phyloP scores from a whole-genome alignment of 371 early-diverging fungal species.

The Fennellomyces sp. region DNA sequence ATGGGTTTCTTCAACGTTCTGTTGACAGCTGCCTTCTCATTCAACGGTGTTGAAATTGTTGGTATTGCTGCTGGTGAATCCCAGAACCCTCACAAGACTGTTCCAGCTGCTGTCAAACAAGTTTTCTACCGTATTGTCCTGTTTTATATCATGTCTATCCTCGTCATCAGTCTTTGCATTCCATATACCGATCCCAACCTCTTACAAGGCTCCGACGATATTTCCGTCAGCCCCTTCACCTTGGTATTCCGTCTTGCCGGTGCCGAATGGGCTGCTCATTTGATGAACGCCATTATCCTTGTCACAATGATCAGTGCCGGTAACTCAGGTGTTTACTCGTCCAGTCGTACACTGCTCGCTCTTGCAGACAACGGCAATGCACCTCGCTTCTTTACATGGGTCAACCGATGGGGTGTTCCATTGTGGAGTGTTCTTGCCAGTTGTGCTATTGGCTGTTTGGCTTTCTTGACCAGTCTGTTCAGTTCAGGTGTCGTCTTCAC shows the following conservation, averaged over 20 bases:
- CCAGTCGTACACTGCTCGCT: slow-evolving; percentile 72
- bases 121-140: slow-evolving; percentile 78
- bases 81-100: slow-evolving; percentile 70
- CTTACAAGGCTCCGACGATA: slow-evolving; percentile 40
- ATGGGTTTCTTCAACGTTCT: slow-evolving; percentile 71
- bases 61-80: slow-evolving; percentile 81
- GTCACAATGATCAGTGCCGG: slow-evolving; percentile 78
- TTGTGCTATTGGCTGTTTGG: slow-evolving; percentile 63
- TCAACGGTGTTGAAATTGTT: slow-evolving; percentile 82
- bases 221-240: slow-evolving; percentile 75
- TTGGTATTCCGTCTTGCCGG: slow-evolving; percentile 74
- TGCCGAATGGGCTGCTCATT: slow-evolving; percentile 63
- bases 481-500: slow-evolving; percentile 72
- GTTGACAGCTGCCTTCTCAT: slow-evolving; percentile 82
- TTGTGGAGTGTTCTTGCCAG: slow-evolving; percentile 60
- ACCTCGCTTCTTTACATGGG: slow-evolving; percentile 60
- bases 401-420: slow-evolving; percentile 70
- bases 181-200: slow-evolving; percentile 67
- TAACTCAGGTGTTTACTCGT: slow-evolving; percentile 82
- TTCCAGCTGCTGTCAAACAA: slow-evolving; percentile 75
- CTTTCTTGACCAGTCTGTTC: slow-evolving; percentile 56
- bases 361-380: slow-evolving; percentile 74
- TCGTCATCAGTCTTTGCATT: slow-evolving; percentile 74
- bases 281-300: slow-evolving; percentile 83
- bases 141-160: slow-evolving; percentile 74